These are phyloP conservation scores for Geotrichum klebahnii DNA, from an alignment of 1,139 yeast species.

Conservation along the genomic window DNA sequence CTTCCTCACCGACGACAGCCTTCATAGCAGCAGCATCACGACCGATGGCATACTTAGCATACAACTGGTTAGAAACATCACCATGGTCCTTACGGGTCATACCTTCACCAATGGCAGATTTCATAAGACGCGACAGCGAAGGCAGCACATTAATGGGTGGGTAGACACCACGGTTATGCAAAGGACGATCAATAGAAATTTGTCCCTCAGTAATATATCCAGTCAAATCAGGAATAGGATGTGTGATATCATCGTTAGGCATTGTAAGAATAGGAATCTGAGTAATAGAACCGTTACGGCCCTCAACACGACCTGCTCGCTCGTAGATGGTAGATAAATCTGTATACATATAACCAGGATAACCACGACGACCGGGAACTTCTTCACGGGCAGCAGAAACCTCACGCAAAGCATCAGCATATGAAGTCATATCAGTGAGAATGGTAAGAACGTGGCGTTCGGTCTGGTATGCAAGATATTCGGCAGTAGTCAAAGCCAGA, in stretches of 20 bases:
- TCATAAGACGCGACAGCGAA: constrained; percentile 95
- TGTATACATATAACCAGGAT: constrained; percentile 99
- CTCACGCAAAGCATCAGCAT: constrained; percentile 98
- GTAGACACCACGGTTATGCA: constrained; percentile 91
- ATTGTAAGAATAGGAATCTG: constrained; percentile 97
- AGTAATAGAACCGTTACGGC: constrained; percentile 97
- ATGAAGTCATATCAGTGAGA: constrained; percentile 97
- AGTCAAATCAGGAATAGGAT: constrained; percentile 99
- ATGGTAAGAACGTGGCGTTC: constrained; percentile 98
- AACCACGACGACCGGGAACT: constrained; percentile 99
- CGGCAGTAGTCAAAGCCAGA: constrained; percentile 98
- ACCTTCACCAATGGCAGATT: constrained; percentile 99
- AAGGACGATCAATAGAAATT: constrained; percentile 93
- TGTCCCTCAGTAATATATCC: constrained; percentile 99
- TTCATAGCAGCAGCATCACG: constrained; percentile 99
- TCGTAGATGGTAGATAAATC: constrained; percentile 98
- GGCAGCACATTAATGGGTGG: constrained; percentile 99
- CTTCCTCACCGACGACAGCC: constrained; percentile 99
- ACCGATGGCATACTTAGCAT: constrained; percentile 99
- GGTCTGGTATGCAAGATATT: constrained; percentile 96
- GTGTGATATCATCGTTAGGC: constrained; percentile 99
- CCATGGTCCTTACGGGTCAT: constrained; percentile 99
- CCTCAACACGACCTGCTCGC: constrained; percentile 99
- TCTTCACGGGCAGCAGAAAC: constrained; percentile 99
- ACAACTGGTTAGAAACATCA: constrained; percentile 96